Conservation (phyloP, 257 asterid genomes). For the Solanum sejunctum region DNA sequence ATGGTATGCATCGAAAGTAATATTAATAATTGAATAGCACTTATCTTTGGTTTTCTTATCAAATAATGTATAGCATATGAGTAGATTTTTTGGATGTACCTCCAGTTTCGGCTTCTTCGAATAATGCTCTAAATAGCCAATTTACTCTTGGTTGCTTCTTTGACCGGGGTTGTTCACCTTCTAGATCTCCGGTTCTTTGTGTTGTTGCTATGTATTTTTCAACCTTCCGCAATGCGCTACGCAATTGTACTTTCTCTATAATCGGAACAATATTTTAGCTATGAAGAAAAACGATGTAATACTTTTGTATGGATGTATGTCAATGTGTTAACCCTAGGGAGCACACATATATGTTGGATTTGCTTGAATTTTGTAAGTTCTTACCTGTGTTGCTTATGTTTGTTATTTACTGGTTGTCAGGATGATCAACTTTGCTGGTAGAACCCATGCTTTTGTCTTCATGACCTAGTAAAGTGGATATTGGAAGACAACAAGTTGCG, state of each 20-base stretch:
- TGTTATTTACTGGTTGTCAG: not conserved
- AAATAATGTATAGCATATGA: too few relatives aligned
- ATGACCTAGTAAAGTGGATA: not conserved
- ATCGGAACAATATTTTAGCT: not conserved
- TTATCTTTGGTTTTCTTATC: too few relatives aligned
- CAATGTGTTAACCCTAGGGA: not conserved
- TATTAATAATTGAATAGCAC: too few relatives aligned
- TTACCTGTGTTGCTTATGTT: too few relatives aligned
- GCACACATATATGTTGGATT: not conserved
- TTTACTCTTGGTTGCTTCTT: not conserved
- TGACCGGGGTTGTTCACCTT: not conserved
- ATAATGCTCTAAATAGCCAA: not conserved
- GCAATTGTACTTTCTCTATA: too few relatives aligned
- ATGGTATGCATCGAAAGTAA: too few relatives aligned
- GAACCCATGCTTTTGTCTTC: not conserved
- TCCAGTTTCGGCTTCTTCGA: not conserved
- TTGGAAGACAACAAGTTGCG: too few relatives aligned
- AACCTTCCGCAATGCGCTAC: not conserved
- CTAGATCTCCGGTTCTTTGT: not conserved
- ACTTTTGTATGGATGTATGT: not conserved
- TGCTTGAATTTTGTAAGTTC: not conserved
- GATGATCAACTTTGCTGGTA: not conserved
- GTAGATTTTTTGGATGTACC: not conserved
- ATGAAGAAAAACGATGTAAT: too few relatives aligned
- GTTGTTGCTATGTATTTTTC: not conserved